These are phyloP conservation scores for Cercophora samala DNA, from an alignment of 495 filamentous ascomycete genomes.

Conservation along the genomic window DNA sequence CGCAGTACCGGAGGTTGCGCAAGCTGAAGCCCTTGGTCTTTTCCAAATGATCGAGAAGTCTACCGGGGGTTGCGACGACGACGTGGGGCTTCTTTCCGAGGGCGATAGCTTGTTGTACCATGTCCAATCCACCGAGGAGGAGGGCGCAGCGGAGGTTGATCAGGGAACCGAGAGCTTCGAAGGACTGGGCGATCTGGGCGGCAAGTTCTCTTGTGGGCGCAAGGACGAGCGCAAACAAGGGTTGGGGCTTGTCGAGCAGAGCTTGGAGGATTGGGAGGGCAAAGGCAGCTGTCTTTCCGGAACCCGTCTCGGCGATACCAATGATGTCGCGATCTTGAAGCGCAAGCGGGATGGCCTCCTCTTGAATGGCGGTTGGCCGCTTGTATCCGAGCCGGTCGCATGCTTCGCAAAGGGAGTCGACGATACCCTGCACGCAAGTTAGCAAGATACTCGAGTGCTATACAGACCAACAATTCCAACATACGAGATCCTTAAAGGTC, in stretches of 20 bases:
- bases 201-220: constrained; percentile 92
- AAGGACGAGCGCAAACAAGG: constrained; percentile 75
- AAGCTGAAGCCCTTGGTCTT: constrained; percentile 95
- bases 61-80: constrained; percentile 82
- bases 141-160: constrained; percentile 77
- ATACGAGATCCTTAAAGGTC: constrained; percentile 70
- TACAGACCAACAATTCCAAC: not conserved
- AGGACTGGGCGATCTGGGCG: constrained; percentile 78
- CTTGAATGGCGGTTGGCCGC: constrained; percentile 74
- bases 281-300: constrained; percentile 90
- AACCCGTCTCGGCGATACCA: constrained; percentile 89
- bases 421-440: constrained; percentile 55
- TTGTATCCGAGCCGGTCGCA: constrained; percentile 80
- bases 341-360: constrained; percentile 73
- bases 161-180: constrained; percentile 77
- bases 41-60: constrained; percentile 88
- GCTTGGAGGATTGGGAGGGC: constrained; percentile 83
- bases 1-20: constrained; percentile 70
- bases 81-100: constrained; percentile 91
- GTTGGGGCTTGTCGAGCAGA: constrained; percentile 76
- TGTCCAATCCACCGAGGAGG: constrained; percentile 91
- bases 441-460: not conserved
- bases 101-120: constrained; percentile 83
- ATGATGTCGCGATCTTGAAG: constrained; percentile 82
- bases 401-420: constrained; percentile 82